Conservation (phyloP, 1,284 basidiomycete species). For the Apiotrichum brassicae region DNA sequence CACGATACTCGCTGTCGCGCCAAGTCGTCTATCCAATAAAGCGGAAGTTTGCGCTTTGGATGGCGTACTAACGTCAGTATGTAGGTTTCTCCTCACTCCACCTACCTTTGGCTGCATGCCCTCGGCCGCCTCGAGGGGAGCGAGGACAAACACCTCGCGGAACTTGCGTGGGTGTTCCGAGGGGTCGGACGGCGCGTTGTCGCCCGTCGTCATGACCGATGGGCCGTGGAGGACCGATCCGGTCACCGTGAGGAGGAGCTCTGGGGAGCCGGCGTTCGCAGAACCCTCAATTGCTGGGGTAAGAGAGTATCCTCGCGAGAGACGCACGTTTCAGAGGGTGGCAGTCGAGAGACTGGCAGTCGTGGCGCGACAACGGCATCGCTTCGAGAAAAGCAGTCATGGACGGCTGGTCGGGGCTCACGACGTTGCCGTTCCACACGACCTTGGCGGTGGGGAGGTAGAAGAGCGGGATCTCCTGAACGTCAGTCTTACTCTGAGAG, state of each 20-base stretch:
- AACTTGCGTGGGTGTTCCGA: constrained; percentile 38
- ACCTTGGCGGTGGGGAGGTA: constrained; percentile 37
- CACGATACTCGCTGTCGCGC: no score
- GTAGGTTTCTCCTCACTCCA: background rate
- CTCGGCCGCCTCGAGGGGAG: constrained; percentile 30
- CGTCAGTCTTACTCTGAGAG: background rate
- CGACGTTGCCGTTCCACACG: constrained; percentile 42
- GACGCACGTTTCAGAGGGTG: constrained; percentile 28
- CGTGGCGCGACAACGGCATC: constrained; percentile 37
- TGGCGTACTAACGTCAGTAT: constrained; percentile 27
- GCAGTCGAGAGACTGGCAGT: constrained; percentile 41
- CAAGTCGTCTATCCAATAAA: constrained; percentile 40
- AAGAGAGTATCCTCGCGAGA: background rate
- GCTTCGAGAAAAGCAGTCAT: constrained; percentile 33
- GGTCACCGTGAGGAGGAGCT: constrained; percentile 38
- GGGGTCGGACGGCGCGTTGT: constrained; percentile 17
- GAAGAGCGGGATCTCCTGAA: constrained; percentile 36
- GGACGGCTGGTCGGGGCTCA: constrained; percentile 18
- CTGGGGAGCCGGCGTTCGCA: constrained; percentile 24
- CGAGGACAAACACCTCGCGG: constrained; percentile 41
- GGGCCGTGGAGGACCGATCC: constrained; percentile 41
- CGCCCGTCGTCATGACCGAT: constrained; percentile 22
- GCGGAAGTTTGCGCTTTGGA: constrained; percentile 40
- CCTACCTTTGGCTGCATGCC: constrained; percentile 41
- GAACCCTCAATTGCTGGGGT: constrained; percentile 15